phyloP scores from a whole-genome alignment of 768 basidiomycete genomes.

The Mycena leptocephala region DNA sequence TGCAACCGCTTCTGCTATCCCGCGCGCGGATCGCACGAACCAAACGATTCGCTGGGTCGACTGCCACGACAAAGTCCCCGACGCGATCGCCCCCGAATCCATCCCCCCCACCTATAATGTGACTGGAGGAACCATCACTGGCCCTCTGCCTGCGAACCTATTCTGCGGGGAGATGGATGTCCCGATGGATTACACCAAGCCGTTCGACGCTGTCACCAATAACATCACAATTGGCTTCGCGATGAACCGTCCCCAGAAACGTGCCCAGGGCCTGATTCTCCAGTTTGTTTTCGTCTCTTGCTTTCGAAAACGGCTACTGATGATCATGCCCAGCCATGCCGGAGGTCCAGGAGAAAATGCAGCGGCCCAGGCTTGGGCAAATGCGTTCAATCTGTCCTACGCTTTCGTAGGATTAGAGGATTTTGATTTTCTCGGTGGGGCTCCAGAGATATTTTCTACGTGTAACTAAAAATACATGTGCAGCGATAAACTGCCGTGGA shows the following conservation, averaged over 20 bases:
- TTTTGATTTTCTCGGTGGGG: constrained; percentile 28
- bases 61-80: constrained; percentile 16
- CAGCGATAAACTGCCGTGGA: constrained; percentile 37
- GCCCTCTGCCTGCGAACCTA: neutral
- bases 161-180: constrained; percentile 31
- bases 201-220: constrained; percentile 7
- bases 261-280: neutral
- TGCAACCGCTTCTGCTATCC: neutral
- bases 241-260: constrained; percentile 28
- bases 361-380: constrained; percentile 24
- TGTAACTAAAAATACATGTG: neutral
- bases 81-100: neutral
- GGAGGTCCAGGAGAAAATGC: constrained; percentile 32
- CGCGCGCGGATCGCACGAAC: neutral
- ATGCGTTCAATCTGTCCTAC: constrained; percentile 20
- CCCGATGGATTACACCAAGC: constrained; percentile 32
- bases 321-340: neutral
- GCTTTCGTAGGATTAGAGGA: constrained; percentile 26
- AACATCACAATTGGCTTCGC: constrained; percentile 33
- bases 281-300: neutral
- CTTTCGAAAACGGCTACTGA: neutral
- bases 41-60: constrained; percentile 28
- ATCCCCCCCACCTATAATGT: neutral
- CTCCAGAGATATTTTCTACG: too few relatives aligned
- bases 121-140: neutral